phyloP scores from a whole-genome alignment of 176 grass and related monocot species.

The Oryza australiensis region DNA sequence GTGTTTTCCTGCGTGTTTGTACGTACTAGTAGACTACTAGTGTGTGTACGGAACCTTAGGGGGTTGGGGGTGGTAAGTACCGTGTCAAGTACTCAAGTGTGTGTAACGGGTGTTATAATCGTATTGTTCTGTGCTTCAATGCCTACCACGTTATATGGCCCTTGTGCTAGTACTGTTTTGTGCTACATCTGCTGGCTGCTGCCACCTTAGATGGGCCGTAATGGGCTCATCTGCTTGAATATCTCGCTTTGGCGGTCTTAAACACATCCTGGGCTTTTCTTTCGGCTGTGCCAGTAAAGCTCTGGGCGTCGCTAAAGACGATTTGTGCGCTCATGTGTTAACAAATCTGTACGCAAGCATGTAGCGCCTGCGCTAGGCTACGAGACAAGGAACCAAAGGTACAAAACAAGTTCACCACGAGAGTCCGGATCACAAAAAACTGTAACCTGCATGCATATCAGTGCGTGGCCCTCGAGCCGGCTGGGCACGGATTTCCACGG shows the following conservation, averaged over 20 bases:
- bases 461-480: background rate
- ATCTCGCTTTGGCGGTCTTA: background rate
- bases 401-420: background rate
- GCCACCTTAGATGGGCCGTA: background rate
- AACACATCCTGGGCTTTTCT: background rate
- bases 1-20: background rate
- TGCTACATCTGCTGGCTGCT: background rate
- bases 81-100: background rate
- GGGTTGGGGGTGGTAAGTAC: background rate
- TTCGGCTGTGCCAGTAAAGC: background rate
- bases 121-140: background rate
- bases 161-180: background rate
- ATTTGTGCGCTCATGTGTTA: background rate
- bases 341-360: too few species aligned
- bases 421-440: background rate
- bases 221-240: background rate
- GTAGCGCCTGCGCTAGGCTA: background rate
- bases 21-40: background rate
- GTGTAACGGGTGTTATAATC: background rate
- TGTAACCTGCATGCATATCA: background rate
- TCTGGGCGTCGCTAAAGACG: background rate
- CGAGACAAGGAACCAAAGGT: background rate
- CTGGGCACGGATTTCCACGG: slow-evolving; percentile 23
- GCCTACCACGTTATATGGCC: background rate
- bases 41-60: background rate